Base-by-base conservation (phyloP, 2,329 filamentous ascomycete genomes). In the Paraphoma chrysanthemicola region DNA sequence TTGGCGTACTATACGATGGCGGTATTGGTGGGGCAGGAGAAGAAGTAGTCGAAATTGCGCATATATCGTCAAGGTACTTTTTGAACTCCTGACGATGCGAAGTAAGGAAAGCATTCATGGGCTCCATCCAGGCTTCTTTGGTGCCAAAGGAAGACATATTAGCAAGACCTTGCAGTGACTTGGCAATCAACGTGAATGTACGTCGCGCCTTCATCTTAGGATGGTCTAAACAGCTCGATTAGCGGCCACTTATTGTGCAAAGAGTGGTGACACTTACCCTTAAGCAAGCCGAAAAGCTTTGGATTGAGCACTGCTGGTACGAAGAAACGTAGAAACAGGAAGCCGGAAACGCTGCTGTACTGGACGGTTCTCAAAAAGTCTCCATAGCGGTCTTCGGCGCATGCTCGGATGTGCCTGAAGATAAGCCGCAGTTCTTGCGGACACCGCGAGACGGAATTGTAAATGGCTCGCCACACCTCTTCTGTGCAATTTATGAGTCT, bases 41-140 rank as follows among this genome's bases (percentile, higher is more conserved):
- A 5, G 74, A 73, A 45, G 93, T 89, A 3, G 89, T 86, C 1
- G 92, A 89, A 51, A 97, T 91, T 8, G 89, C 87, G 79, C 94
- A 97, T 45, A 97, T 86, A 30, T 87, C 84, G 72, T 98, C 93
- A 57, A 97, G 90, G 67, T 93, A 97, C 45, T 89, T 85, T 74
- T 93, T 96, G 77, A 97, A 92, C 39, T 90, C 86, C 66, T 89
- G 85, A 17, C 93, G 87, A 69, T 96, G 89, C 1, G 86, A 82
- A 8, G 83, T 84, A 45, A 98, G 80, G 68, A 97, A 97, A 43
- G 86, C 86, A 72, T 97, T 98, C 94, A 98, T 98, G 0, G 93
- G 93, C 78, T 97, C 93, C 93, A 98, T 97, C 92, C 93, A 98
- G n/a, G 90, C 88, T 76, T 98, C 94, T 73, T 97, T 96, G 71